These are phyloP conservation scores for Plasmodium inui DNA, from an alignment of 169 alveolate genomes.

Conservation along the genomic window DNA sequence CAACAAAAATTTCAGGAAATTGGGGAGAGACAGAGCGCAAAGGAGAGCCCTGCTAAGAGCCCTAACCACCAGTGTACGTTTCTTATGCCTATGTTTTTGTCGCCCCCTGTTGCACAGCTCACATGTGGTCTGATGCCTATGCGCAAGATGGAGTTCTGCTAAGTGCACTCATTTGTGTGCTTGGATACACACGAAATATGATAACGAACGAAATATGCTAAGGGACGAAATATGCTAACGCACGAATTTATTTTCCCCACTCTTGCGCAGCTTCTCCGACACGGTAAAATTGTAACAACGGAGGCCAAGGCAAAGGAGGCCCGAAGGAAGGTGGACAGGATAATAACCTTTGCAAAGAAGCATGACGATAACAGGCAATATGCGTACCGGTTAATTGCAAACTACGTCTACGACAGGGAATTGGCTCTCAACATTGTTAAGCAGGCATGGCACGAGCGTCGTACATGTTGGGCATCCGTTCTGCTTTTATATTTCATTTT, in stretches of 20 bases:
- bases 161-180: background rate
- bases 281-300: conserved; percentile 84
- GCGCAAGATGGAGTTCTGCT: background rate
- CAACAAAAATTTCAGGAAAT: conserved; percentile 74
- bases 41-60: conserved; percentile 85
- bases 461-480: background rate
- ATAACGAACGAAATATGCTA: background rate
- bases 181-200: background rate
- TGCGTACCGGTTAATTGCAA: conserved; percentile 80
- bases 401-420: conserved; percentile 83
- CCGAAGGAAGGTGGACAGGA: conserved; percentile 83
- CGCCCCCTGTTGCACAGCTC: background rate
- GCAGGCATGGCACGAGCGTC: conserved; percentile 36
- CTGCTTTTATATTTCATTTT: background rate
- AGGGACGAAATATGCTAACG: background rate
- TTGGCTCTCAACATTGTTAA: conserved; percentile 80
- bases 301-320: conserved; percentile 85
- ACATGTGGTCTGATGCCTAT: background rate
- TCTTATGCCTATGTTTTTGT: background rate
- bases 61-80: conserved; percentile 79
- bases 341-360: conserved; percentile 84
- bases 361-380: conserved; percentile 71
- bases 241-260: background rate
- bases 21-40: conserved; percentile 80
- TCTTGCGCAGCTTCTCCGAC: conserved; percentile 77